Evolutionary conservation across 1,284 basidiomycete genomes (phyloP).

Genomic region (Coriolopsis trogii): DNA sequence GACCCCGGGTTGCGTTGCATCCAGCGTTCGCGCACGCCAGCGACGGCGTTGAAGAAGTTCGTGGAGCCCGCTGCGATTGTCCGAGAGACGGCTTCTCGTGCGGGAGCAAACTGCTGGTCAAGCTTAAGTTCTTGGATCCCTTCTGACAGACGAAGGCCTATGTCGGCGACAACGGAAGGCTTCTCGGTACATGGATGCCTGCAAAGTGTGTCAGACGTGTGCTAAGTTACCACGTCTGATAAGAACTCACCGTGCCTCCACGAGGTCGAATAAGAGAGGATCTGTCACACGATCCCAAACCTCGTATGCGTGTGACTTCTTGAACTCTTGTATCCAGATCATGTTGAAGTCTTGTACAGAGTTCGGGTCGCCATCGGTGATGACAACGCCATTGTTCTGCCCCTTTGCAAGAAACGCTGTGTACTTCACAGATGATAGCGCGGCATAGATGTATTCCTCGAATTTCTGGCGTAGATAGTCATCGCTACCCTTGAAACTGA

Average conservation of each 20-base stretch:
- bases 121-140: conserved; percentile 90
- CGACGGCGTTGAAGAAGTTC: conserved; percentile 86
- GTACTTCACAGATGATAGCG: conserved; percentile 85
- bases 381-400: conserved; percentile 62
- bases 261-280: conserved; percentile 87
- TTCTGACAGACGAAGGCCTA: conserved; percentile 85
- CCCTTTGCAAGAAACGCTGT: conserved; percentile 77
- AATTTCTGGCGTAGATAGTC: conserved; percentile 91
- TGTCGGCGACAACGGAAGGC: conserved; percentile 85
- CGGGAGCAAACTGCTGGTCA: conserved; percentile 87
- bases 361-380: conserved; percentile 60
- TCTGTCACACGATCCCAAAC: conserved; percentile 90
- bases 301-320: conserved; percentile 80
- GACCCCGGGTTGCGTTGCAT: conserved; percentile 49
- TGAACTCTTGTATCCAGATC: conserved; percentile 84
- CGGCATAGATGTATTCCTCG: conserved; percentile 83
- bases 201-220: background rate
- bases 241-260: conserved; percentile 78
- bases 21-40: conserved; percentile 82
- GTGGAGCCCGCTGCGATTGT: conserved; percentile 77
- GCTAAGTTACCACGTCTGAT: background rate
- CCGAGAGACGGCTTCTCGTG: conserved; percentile 81
- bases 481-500: conserved; percentile 88
- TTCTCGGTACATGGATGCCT: conserved; percentile 90
- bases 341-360: conserved; percentile 79